phyloP scores from a whole-genome alignment of 176 grass and related monocot genomes.

The Secale cereale region DNA sequence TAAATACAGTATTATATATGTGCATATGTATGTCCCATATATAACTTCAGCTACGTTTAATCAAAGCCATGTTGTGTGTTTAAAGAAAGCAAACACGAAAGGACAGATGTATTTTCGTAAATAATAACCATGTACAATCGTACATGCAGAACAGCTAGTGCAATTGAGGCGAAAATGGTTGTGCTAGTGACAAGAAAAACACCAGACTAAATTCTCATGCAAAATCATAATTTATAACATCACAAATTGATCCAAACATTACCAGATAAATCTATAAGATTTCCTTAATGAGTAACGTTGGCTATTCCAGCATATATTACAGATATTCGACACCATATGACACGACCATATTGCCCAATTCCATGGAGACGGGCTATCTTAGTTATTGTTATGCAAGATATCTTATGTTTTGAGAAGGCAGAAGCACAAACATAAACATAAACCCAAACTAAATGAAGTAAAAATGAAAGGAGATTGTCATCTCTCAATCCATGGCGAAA shows the following conservation, averaged over 20 bases:
- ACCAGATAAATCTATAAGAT: not conserved
- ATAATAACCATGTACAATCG: not conserved
- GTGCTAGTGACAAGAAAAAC: not conserved
- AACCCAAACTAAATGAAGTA: conserved; percentile 4
- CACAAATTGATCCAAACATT: not conserved
- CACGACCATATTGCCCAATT: not conserved
- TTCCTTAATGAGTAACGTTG: not conserved
- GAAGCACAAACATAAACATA: conserved; percentile 5
- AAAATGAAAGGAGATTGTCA: conserved; percentile 10
- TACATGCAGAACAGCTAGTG: not conserved
- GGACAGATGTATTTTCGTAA: not conserved
- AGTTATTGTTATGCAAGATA: not conserved
- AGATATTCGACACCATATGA: not conserved
- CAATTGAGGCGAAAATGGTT: not conserved
- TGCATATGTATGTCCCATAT: not conserved
- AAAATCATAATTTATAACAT: conserved; percentile 15
- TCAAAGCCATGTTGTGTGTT: not conserved
- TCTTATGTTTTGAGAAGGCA: conserved; percentile 16
- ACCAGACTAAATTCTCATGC: not conserved
- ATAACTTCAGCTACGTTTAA: not conserved
- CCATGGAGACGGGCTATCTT: not conserved
- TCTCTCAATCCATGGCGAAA: not conserved
- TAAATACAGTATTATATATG: not conserved
- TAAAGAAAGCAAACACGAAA: not conserved
- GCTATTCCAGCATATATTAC: not conserved